Evolutionary conservation across 768 basidiomycete species (phyloP).

Genomic region (Lactifluus volemus): DNA sequence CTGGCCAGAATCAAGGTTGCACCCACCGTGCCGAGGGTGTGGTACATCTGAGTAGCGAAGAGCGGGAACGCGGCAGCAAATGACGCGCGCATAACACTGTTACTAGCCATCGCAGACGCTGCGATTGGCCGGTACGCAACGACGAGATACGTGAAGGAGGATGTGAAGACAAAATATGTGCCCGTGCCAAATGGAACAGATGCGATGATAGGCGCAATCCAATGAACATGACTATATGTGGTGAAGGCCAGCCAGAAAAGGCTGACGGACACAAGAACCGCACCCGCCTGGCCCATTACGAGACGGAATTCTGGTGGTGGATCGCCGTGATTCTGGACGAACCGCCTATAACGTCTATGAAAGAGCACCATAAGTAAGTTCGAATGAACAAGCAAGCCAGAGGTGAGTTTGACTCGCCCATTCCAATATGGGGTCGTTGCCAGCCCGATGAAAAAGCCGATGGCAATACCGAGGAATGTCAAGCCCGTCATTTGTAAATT

Average conservation of each 20-base stretch:
- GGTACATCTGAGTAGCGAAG: conserved; percentile 32
- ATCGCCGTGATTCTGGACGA: not conserved
- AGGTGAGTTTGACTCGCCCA: not conserved
- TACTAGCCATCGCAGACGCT: conserved; percentile 60
- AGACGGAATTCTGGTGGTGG: conserved; percentile 5
- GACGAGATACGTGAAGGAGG: conserved; percentile 53
- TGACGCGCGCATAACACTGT: conserved; percentile 35
- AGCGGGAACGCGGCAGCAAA: conserved; percentile 35
- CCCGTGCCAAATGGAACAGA: conserved; percentile 41
- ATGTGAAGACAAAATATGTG: conserved; percentile 54
- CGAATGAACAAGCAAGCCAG: not conserved
- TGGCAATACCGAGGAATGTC: conserved; percentile 43
- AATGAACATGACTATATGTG: conserved; percentile 36
- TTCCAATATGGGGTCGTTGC: not conserved
- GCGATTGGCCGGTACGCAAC: conserved; percentile 44
- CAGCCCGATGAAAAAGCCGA: conserved; percentile 32
- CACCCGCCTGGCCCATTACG: conserved; percentile 22
- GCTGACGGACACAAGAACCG: conserved; percentile 48
- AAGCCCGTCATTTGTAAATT: conserved; percentile 41
- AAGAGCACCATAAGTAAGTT: not conserved
- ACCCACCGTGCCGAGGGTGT: conserved; percentile 28
- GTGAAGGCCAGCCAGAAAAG: conserved; percentile 32
- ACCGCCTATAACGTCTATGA: not conserved
- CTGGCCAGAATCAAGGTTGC: conserved; percentile 33
- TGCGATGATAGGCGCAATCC: conserved; percentile 40